A percentile compares a stretch with the other conserved stretches of the same genome.
These are phyloP conservation scores for Russula dissimulans DNA, from an alignment of 768 basidiomycete species.

Conservation along the genomic window DNA sequence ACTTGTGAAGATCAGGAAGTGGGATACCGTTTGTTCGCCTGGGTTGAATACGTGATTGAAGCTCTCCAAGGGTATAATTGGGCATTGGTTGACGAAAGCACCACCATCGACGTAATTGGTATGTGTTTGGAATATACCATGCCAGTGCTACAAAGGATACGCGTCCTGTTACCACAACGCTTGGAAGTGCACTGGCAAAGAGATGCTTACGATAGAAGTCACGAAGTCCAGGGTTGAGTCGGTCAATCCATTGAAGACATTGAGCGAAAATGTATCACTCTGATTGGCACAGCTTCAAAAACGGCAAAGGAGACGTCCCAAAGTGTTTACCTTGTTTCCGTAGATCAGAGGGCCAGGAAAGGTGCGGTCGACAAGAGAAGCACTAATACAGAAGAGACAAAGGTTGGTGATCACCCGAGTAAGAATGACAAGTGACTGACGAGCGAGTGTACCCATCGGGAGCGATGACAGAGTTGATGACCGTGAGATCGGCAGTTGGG, in stretches of 20 bases:
- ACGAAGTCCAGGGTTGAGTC: slow-evolving; percentile 38
- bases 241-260: slow-evolving; percentile 35
- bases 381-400: slow-evolving; percentile 20
- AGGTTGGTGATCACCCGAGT: not conserved
- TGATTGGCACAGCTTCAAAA: slow-evolving; percentile 22
- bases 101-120: slow-evolving; percentile 40
- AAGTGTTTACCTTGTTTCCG: slow-evolving; percentile 25
- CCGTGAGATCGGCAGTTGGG: slow-evolving; percentile 18
- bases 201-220: slow-evolving; percentile 37
- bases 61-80: slow-evolving; percentile 32
- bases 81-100: slow-evolving; percentile 35
- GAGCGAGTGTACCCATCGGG: slow-evolving; percentile 22
- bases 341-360: slow-evolving; percentile 42
- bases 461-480: slow-evolving; percentile 17
- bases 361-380: slow-evolving; percentile 34
- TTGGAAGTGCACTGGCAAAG: not conserved
- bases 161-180: not conserved
- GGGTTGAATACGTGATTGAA: slow-evolving; percentile 35
- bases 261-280: slow-evolving; percentile 33
- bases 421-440: not conserved
- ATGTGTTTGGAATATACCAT: slow-evolving; percentile 36
- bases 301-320: not conserved
- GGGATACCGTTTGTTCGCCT: slow-evolving; percentile 26
- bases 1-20: slow-evolving; percentile 26
- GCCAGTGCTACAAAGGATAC: slow-evolving; percentile 39